These are phyloP conservation scores for Mentha longifolia DNA, from an alignment of 257 asterid genomes.

Conservation along the genomic window DNA sequence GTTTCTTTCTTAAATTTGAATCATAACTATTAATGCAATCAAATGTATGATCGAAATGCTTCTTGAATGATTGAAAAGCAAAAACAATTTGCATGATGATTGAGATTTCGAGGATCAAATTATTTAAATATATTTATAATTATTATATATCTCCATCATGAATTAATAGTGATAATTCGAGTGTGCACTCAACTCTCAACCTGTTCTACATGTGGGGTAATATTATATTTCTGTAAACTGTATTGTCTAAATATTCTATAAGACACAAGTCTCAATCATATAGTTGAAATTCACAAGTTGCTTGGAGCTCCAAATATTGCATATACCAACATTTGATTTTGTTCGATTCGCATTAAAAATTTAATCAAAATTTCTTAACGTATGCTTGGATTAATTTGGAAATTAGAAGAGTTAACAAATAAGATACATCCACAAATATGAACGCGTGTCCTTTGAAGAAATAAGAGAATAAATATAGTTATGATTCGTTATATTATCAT, in stretches of 20 bases:
- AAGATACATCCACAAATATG: not conserved
- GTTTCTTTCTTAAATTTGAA: too few species aligned
- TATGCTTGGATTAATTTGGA: not conserved
- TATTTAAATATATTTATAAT: too few species aligned
- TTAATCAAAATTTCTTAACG: not conserved
- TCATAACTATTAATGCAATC: too few species aligned
- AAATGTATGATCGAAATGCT: too few species aligned
- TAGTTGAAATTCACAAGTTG: slow-evolving; percentile 10
- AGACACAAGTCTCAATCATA: not conserved
- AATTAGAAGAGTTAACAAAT: not conserved
- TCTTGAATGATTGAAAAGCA: not conserved
- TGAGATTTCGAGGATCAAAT: not conserved
- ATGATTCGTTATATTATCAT: too few species aligned
- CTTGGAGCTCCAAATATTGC: slow-evolving; percentile 37
- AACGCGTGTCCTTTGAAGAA: not conserved
- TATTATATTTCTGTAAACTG: not conserved
- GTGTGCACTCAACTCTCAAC: not conserved
- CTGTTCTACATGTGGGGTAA: not conserved
- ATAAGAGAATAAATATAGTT: too few species aligned
- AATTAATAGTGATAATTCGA: not conserved
- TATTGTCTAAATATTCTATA: not conserved
- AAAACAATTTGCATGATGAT: too few species aligned
- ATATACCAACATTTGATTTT: not conserved
- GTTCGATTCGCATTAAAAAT: not conserved
- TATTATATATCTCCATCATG: not conserved